phyloP scores from a whole-genome alignment of 1,139 yeast genomes.

The Scheffersomyces insectosa region DNA sequence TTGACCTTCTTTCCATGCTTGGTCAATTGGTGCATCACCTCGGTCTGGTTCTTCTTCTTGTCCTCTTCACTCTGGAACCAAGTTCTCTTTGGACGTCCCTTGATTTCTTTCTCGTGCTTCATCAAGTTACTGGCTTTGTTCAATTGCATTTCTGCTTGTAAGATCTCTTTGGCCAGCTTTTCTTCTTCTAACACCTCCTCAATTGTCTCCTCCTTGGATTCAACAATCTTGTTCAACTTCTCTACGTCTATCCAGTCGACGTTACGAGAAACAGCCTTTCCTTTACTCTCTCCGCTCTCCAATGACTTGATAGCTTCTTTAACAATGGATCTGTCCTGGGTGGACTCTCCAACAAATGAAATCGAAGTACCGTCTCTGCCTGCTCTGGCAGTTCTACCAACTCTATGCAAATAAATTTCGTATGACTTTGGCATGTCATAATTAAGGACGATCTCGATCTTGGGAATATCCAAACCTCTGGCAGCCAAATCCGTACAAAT shows the following conservation, averaged over 20 bases:
- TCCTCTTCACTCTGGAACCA: slow-evolving; percentile 89
- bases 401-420: slow-evolving; percentile 92
- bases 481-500: slow-evolving; percentile 98
- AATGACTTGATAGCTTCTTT: slow-evolving; percentile 74
- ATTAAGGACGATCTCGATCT: slow-evolving; percentile 90
- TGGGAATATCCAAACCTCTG: slow-evolving; percentile 98
- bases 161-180: slow-evolving; percentile 79
- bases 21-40: slow-evolving; percentile 46
- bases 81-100: slow-evolving; percentile 89
- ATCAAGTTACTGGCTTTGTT: slow-evolving; percentile 82
- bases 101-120: slow-evolving; percentile 78
- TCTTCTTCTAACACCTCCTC: slow-evolving; percentile 86
- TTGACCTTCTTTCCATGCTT: slow-evolving; percentile 44
- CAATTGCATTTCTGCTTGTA: slow-evolving; percentile 89
- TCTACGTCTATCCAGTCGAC: slow-evolving; percentile 88
- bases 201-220: slow-evolving; percentile 56
- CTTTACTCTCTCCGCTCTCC: slow-evolving; percentile 38
- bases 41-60: slow-evolving; percentile 39
- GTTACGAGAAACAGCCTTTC: slow-evolving; percentile 75
- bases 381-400: slow-evolving; percentile 99
- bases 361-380: slow-evolving; percentile 94
- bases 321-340: slow-evolving; percentile 83
- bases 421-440: slow-evolving; percentile 94
- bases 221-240: slow-evolving; percentile 59
- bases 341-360: slow-evolving; percentile 89